Base-by-base conservation (phyloP, 768 basidiomycete genomes). In the Naganishia onofrii region DNA sequence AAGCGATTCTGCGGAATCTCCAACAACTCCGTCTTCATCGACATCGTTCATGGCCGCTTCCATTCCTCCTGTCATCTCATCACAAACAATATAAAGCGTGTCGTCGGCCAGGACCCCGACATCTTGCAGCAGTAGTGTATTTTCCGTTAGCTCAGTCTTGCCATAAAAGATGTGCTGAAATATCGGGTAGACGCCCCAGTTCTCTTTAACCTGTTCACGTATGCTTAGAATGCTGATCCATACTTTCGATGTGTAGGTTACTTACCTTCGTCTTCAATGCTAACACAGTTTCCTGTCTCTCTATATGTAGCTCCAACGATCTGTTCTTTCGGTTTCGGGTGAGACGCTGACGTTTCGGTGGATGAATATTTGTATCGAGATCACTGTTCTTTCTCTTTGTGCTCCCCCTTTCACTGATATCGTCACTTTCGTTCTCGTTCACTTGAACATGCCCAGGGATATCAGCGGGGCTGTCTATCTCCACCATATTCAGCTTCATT, bases 181-280 rank as follows among this genome's bases (percentile, higher is more conserved):
- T 17, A 51, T 31, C 13, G 56, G 29, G 8, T 42, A 38, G 31
- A 69, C 29, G n/a, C 58, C 36, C 56, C 56, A 69, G 0, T 36
- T 13, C 8, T 51, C 23, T 19, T 69, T 48, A 13, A 69, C 31
- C 68, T 69, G 48, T 23, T 29, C 21, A 53, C 6, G 13, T 9
- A 0, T 13, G 31, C 3, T 58, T n/a, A 69, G 46, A 46, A 19
- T 7, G 4, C 46, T 8, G 52, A 28, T 32, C n/a, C 28, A 17
- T 21, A 19, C 10, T 26, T 29, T 21, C 7, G 6, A 44, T 4
- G 8, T n/a, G 7, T 21, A 9, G 28, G 19, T 46, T 10, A 52
- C 68, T n/a, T 34, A 69, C 68, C 68, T 51, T 42, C 31, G 29
- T 58, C 32, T 69, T 69, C 38, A 69, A 26, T 3, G 32, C 54